Percentiles rank a stretch among this genome's conserved stretches.
phyloP scores from a whole-genome alignment of 2,329 filamentous ascomycete species.

The Ophioceras dolichostomum region DNA sequence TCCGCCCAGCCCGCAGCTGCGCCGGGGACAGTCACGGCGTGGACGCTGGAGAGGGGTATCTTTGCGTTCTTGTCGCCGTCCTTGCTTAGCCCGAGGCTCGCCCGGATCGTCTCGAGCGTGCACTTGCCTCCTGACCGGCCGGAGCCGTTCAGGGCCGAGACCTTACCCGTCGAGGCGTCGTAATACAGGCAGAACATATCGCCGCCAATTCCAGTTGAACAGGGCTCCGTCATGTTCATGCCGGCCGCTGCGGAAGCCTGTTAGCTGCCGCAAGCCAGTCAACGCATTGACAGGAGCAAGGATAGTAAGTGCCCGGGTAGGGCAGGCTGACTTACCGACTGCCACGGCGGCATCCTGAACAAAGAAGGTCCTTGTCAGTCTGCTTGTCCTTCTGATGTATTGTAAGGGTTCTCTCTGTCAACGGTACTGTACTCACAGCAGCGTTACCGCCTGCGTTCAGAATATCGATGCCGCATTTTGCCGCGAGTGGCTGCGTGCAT shows the following conservation, averaged over 20 bases:
- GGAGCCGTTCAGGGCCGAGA: constrained; percentile 83
- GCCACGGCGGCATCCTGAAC: constrained; percentile 79
- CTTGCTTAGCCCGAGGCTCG: constrained; percentile 50
- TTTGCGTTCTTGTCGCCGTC: constrained; percentile 16
- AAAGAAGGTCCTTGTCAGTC: too few species aligned
- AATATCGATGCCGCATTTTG: constrained; percentile 70
- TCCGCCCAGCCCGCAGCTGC: constrained; percentile 66
- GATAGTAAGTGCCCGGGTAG: background rate
- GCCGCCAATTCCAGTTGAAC: constrained; percentile 84
- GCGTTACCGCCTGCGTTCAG: constrained; percentile 80
- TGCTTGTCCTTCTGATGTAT: too few species aligned
- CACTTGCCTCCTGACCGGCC: constrained; percentile 62
- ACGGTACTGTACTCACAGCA: constrained; percentile 62
- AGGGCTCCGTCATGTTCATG: constrained; percentile 49
- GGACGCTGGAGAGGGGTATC: constrained; percentile 63
- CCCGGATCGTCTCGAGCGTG: constrained; percentile 56
- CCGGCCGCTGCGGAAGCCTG: constrained; percentile 2
- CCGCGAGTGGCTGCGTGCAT: constrained; percentile 77
- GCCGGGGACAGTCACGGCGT: constrained; percentile 66
- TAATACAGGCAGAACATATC: constrained; percentile 94
- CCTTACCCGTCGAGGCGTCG: constrained; percentile 64
- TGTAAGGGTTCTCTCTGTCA: too few species aligned
- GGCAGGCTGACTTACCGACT: background rate
- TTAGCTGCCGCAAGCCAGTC: too few species aligned
- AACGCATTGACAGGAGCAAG: too few species aligned